These are phyloP conservation scores for Agrocybe praecox DNA, from an alignment of 768 basidiomycete species.

Conservation along the genomic window DNA sequence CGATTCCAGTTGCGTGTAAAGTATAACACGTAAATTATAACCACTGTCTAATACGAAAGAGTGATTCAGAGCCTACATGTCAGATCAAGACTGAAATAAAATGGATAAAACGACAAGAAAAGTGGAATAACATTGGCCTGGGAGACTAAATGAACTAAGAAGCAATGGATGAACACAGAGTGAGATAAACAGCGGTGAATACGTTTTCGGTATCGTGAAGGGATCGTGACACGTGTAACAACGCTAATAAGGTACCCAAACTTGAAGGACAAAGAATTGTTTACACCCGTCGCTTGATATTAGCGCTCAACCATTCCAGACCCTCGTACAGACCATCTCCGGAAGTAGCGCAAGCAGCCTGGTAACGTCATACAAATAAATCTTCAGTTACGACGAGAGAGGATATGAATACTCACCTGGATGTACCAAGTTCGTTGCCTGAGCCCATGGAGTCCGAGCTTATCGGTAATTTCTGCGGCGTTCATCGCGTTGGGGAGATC, in stretches of 20 bases:
- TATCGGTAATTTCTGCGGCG: slow-evolving; percentile 98
- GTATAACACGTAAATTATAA: slow-evolving; percentile 29
- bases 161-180: slow-evolving; percentile 35
- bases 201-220: slow-evolving; percentile 61
- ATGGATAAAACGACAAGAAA: slow-evolving; percentile 23
- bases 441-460: slow-evolving; percentile 96
- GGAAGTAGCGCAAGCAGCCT: slow-evolving; percentile 98
- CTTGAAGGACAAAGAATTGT: slow-evolving; percentile 34
- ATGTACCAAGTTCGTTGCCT: slow-evolving; percentile 99
- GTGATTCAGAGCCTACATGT: slow-evolving; percentile 24
- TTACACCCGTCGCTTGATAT: slow-evolving; percentile 84
- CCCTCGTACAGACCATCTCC: slow-evolving; percentile 99
- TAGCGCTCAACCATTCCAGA: slow-evolving; percentile 93
- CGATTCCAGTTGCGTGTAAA: slow-evolving; percentile 23
- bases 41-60: slow-evolving; percentile 38
- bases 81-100: slow-evolving; percentile 17
- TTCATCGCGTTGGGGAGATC: slow-evolving; percentile 99
- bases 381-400: slow-evolving; percentile 3
- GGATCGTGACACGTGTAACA: slow-evolving; percentile 57
- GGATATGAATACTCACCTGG: slow-evolving; percentile 57
- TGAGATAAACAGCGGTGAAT: slow-evolving; percentile 44
- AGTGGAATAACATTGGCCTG: slow-evolving; percentile 27
- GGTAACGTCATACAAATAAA: slow-evolving; percentile 13
- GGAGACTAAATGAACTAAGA: slow-evolving; percentile 24
- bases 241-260: slow-evolving; percentile 52